Conservation (phyloP, 1,284 basidiomycete species). For the Rhodofomes roseus region DNA sequence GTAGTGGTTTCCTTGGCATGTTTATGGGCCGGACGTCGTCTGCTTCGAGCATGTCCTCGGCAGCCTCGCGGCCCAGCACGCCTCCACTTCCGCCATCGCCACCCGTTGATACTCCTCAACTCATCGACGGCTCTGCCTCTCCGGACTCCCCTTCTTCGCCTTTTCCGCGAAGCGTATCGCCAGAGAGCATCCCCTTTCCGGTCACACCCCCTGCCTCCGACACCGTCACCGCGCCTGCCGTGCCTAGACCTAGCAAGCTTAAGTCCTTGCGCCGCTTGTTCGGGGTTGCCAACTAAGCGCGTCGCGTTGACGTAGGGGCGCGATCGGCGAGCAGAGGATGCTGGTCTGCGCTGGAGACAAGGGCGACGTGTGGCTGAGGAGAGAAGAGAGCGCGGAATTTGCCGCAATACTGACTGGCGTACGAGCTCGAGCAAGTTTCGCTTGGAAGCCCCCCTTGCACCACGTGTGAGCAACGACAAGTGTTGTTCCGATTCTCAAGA, state of each 20-base stretch:
- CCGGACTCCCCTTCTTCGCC: background rate
- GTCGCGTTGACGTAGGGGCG: background rate
- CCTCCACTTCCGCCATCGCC: background rate
- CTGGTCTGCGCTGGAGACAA: background rate
- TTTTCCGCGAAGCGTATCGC: background rate
- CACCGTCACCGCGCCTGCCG: background rate
- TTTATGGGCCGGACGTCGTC: background rate
- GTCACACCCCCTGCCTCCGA: background rate
- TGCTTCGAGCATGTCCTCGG: background rate
- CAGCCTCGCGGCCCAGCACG: background rate
- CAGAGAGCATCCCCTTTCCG: background rate
- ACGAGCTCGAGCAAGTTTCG: background rate
- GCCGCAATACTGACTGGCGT: background rate
- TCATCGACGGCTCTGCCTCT: background rate
- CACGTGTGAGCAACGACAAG: too few species aligned
- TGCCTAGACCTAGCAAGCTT: background rate
- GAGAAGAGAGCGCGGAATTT: background rate
- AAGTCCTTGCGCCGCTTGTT: background rate
- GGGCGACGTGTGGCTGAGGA: background rate
- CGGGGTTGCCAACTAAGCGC: background rate
- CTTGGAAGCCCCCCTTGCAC: background rate
- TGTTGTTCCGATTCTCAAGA: too few species aligned
- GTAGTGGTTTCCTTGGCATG: background rate
- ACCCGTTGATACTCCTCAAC: background rate
- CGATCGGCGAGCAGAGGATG: background rate